Conservation (phyloP, 75 land plant species). For the Cryptomeria japonica region DNA sequence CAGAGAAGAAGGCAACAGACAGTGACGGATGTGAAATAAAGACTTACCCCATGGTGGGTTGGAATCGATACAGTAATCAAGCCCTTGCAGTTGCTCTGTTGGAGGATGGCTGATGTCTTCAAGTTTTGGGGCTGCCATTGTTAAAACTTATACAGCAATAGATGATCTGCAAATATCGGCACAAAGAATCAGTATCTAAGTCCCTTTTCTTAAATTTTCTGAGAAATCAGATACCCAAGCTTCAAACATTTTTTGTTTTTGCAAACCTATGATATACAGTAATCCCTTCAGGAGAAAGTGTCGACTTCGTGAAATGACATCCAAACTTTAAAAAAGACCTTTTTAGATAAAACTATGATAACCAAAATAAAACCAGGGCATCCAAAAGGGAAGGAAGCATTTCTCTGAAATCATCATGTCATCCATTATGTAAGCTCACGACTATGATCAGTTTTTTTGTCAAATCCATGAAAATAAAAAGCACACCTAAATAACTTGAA, state of each 20-base stretch:
- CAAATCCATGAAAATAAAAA: background rate
- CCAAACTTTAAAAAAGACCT: background rate
- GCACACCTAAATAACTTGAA: background rate
- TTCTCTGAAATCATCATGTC: background rate
- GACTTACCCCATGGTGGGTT: constrained; percentile 79
- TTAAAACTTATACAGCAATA: background rate
- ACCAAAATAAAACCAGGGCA: too few relatives aligned
- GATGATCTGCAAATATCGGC: background rate
- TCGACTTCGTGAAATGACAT: background rate
- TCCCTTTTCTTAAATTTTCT: background rate
- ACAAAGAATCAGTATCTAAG: background rate
- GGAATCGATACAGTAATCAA: constrained; percentile 92
- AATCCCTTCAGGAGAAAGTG: background rate
- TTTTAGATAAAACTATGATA: background rate
- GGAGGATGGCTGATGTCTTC: constrained; percentile 77
- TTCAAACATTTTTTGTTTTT: background rate
- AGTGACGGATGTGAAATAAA: background rate
- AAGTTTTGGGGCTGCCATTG: constrained; percentile 57
- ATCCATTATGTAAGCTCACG: background rate
- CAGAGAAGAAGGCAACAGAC: background rate
- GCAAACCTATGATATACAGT: background rate
- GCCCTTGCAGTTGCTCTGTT: constrained; percentile 80
- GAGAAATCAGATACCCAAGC: background rate
- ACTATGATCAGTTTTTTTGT: background rate
- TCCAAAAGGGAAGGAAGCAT: background rate